Percentiles rank a stretch among this genome's conserved stretches.
Evolutionary conservation across 495 filamentous ascomycete genomes (phyloP).

Genomic region (Parathielavia hyrcaniae): DNA sequence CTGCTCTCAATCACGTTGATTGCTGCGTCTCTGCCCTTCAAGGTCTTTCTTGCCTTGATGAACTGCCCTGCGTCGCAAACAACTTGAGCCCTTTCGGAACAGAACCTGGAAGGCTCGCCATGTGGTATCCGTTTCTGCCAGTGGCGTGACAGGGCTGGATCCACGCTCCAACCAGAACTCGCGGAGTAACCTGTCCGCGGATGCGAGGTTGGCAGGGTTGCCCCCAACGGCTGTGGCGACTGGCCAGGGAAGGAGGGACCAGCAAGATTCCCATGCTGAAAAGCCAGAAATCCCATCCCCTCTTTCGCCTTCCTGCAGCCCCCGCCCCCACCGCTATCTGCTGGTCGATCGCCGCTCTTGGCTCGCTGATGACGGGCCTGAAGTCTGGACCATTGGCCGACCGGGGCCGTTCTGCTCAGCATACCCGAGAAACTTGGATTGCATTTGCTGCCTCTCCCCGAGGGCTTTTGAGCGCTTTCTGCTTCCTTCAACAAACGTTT

Average conservation of each 20-base stretch:
- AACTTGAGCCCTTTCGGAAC: too few relatives aligned
- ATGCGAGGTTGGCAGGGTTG: not conserved
- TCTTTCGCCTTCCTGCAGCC: constrained; percentile 12
- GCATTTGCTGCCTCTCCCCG: not conserved
- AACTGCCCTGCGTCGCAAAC: too few relatives aligned
- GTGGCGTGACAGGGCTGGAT: too few relatives aligned
- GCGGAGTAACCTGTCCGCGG: constrained; percentile 1
- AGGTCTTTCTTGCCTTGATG: too few relatives aligned
- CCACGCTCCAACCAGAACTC: too few relatives aligned
- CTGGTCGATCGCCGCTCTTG: constrained; percentile 3
- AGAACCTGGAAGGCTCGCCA: not conserved
- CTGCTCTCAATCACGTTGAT: too few relatives aligned
- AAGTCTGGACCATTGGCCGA: too few relatives aligned
- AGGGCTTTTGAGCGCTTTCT: not conserved
- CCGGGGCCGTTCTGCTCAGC: too few relatives aligned
- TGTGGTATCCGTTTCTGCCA: not conserved
- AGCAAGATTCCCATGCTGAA: constrained; percentile 16
- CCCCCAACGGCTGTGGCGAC: not conserved
- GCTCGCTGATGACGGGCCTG: constrained; percentile 1
- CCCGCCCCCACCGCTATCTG: constrained; percentile 11
- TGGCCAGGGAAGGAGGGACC: constrained; percentile 4
- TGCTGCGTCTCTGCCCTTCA: too few relatives aligned
- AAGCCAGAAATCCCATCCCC: constrained; percentile 30
- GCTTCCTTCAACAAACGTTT: not conserved
- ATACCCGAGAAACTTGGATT: not conserved